Percentiles rank a stretch among this genome's conserved stretches.
Evolutionary conservation across 2,329 filamentous ascomycete genomes (phyloP).

Genomic region (Fusarium armeniacum): DNA sequence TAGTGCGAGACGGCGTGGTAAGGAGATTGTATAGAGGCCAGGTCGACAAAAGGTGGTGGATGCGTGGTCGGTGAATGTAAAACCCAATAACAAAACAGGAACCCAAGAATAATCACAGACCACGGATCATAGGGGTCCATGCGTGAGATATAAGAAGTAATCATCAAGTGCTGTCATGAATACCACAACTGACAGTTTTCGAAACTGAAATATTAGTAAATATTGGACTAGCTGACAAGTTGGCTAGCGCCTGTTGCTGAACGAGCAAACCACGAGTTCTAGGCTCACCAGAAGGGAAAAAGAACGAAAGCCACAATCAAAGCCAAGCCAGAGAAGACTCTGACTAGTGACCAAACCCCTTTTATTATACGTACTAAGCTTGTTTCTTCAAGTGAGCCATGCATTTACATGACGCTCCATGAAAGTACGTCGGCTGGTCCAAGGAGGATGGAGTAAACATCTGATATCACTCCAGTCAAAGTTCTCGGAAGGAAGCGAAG

Average conservation of each 20-base stretch:
- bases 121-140: not conserved
- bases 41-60: not conserved
- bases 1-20: not conserved
- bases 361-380: not conserved
- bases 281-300: constrained; percentile 8
- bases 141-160: not conserved
- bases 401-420: not conserved
- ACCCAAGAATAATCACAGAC: not conserved
- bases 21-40: not conserved
- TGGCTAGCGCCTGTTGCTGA: constrained; percentile 7
- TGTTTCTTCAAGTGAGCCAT: not conserved
- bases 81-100: not conserved
- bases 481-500: constrained; percentile 38
- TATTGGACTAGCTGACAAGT: constrained; percentile 11
- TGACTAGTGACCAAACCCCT: constrained; percentile 1
- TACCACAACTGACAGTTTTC: not conserved
- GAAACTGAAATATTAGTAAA: constrained; percentile 18
- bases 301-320: constrained; percentile 2
- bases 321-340: constrained; percentile 8
- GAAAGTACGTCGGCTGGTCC: not conserved
- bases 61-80: not conserved
- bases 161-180: not conserved
- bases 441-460: constrained; percentile 4
- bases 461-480: constrained; percentile 16
- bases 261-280: constrained; percentile 3